Percentiles rank a stretch among this genome's conserved stretches.
Conservation (phyloP, 2,329 filamentous ascomycete genomes). For the Penicillium italicum region DNA sequence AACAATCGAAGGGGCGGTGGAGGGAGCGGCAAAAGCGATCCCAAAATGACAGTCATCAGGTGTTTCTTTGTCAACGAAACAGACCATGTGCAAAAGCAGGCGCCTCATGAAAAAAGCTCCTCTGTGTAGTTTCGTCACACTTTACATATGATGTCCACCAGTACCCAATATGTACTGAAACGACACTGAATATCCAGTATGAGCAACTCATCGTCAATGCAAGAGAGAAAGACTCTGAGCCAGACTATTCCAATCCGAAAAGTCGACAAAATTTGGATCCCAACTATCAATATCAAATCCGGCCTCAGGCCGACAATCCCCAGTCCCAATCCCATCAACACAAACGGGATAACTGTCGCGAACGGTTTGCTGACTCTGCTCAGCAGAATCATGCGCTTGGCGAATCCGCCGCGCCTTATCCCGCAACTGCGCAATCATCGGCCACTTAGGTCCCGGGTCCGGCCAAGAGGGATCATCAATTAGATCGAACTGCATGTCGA, state of each 20-base stretch:
- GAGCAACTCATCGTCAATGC: neutral
- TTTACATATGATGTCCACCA: neutral
- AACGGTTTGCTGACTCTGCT: neutral
- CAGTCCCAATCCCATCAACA: neutral
- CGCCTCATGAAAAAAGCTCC: neutral
- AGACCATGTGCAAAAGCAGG: neutral
- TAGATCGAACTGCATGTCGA: conserved; percentile 16
- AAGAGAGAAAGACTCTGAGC: conserved; percentile 11
- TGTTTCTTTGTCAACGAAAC: neutral
- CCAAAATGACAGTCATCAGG: neutral
- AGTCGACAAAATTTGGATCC: conserved; percentile 19
- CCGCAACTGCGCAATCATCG: conserved; percentile 17
- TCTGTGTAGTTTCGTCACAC: neutral
- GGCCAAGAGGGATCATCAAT: conserved; percentile 20
- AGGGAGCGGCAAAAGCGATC: neutral
- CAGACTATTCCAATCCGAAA: conserved; percentile 22
- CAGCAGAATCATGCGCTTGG: conserved; percentile 1
- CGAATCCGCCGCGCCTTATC: conserved; percentile 18
- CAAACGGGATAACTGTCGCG: neutral
- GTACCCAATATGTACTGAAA: too few species aligned
- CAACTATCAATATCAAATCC: conserved; percentile 15
- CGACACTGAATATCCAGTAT: neutral
- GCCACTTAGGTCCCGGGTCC: conserved; percentile 24
- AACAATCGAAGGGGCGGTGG: neutral
- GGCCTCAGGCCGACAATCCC: neutral